Conservation (phyloP, 257 asterid species). For the Primulina tabacum region DNA sequence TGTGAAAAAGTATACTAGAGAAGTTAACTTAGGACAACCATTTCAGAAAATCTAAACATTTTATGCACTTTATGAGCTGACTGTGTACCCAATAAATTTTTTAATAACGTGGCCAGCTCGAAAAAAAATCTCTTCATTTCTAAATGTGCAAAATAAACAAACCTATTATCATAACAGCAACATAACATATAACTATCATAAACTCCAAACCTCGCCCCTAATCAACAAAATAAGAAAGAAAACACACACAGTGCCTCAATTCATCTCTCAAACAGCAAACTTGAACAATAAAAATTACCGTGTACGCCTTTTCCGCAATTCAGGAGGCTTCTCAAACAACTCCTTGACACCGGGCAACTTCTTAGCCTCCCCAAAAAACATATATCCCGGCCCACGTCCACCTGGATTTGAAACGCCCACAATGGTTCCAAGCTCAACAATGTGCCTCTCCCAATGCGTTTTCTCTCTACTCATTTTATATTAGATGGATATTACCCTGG, state of each 20-base stretch:
- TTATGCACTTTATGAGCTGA: too few species aligned
- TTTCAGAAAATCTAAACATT: too few species aligned
- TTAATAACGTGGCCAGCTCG: too few species aligned
- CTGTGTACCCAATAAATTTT: too few species aligned
- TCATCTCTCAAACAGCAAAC: not conserved
- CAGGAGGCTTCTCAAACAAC: constrained; percentile 94
- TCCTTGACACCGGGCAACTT: constrained; percentile 95
- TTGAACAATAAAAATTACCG: constrained; percentile 43
- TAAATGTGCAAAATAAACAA: too few species aligned
- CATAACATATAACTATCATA: too few species aligned
- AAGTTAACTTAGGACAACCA: too few species aligned
- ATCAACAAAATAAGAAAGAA: not conserved
- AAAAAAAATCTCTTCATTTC: too few species aligned
- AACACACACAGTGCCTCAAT: not conserved
- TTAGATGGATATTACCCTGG: too few species aligned
- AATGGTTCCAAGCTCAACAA: constrained; percentile 88
- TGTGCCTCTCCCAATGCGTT: constrained; percentile 86
- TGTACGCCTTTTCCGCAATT: constrained; percentile 82
- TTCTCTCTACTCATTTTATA: constrained; percentile 88
- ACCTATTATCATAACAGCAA: too few species aligned
- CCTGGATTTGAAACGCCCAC: constrained; percentile 97
- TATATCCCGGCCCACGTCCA: constrained; percentile 93
- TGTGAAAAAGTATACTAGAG: too few species aligned
- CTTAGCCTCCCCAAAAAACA: constrained; percentile 96
- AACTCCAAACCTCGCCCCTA: too few species aligned